phyloP scores from a whole-genome alignment of 345 rosid species.

The Hevea brasiliensis region DNA sequence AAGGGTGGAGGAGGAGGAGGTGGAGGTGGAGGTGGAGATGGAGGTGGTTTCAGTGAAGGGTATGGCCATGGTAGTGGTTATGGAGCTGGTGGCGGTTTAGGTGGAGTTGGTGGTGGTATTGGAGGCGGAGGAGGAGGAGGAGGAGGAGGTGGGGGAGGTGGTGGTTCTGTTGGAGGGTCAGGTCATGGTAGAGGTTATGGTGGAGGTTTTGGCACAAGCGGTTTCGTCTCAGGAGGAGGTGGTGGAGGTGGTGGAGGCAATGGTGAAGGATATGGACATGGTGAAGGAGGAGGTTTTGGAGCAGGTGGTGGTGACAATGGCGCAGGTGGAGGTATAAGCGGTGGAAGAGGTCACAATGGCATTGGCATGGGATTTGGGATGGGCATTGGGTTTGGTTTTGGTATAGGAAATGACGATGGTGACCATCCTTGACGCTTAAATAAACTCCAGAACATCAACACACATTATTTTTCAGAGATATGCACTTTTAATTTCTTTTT shows the following conservation, averaged over 20 bases:
- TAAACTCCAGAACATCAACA: too few species aligned
- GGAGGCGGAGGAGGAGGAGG: conserved; percentile 13
- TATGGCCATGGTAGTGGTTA: conserved; percentile 27
- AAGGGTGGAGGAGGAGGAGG: neutral
- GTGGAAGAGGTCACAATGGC: neutral
- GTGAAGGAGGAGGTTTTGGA: neutral
- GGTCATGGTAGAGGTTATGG: conserved; percentile 9
- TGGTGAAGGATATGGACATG: neutral
- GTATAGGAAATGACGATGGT: conserved; percentile 5
- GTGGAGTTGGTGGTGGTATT: neutral
- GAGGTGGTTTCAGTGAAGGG: conserved; percentile 20
- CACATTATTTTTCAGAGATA: too few species aligned
- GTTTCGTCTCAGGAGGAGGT: neutral
- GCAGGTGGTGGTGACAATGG: conserved; percentile 3
- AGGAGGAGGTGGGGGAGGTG: neutral
- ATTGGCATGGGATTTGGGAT: conserved; percentile 31
- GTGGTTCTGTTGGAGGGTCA: conserved; percentile 1
- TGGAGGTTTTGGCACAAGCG: neutral
- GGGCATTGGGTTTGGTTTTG: conserved; percentile 39
- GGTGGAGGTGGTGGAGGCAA: neutral
- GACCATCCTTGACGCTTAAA: neutral
- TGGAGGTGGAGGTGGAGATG: conserved; percentile 17
- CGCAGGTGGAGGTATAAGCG: neutral
- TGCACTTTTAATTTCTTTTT: too few species aligned
- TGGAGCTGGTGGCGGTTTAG: conserved; percentile 20